These are phyloP conservation scores for Vaucheria bursata DNA, from an alignment of 352 stramenopile species.

Conservation along the genomic window DNA sequence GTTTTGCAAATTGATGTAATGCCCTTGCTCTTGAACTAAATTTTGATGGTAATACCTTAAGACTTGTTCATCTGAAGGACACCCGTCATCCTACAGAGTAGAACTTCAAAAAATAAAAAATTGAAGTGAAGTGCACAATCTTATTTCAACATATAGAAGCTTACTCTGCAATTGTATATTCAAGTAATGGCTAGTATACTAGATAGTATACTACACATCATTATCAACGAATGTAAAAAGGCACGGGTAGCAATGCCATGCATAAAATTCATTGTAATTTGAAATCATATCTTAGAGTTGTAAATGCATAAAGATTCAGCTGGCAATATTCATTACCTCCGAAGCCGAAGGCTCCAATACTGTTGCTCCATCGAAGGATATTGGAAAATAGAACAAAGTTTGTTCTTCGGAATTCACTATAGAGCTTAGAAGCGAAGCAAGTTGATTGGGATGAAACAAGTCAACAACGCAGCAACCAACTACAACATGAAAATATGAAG, in stretches of 20 bases:
- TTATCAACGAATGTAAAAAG: background rate
- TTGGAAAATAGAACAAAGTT: slow-evolving; percentile 62
- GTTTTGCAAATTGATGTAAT: slow-evolving; percentile 56
- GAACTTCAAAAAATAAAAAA: background rate
- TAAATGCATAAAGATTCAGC: background rate
- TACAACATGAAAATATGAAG: slow-evolving; percentile 53
- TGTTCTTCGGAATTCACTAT: background rate
- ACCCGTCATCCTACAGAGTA: slow-evolving; percentile 6
- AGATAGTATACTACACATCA: background rate
- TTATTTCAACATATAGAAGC: background rate
- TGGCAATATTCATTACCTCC: background rate
- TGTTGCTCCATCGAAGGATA: slow-evolving; percentile 62
- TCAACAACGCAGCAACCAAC: slow-evolving; percentile 67
- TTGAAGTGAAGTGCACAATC: background rate
- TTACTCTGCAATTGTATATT: background rate
- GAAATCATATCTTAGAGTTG: background rate
- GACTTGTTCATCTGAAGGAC: slow-evolving; percentile 58
- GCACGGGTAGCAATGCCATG: background rate
- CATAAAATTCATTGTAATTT: background rate
- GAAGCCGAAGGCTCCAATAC: slow-evolving; percentile 53
- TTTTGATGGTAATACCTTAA: slow-evolving; percentile 58
- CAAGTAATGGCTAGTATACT: too few species aligned
- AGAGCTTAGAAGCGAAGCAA: slow-evolving; percentile 8
- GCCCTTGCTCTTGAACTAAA: slow-evolving; percentile 52
- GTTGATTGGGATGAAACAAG: slow-evolving; percentile 56